A percentile compares a stretch with the other conserved stretches of the same genome.
These are phyloP conservation scores for Xylariales sp. DNA, from an alignment of 2,329 filamentous ascomycete genomes.

Conservation along the genomic window DNA sequence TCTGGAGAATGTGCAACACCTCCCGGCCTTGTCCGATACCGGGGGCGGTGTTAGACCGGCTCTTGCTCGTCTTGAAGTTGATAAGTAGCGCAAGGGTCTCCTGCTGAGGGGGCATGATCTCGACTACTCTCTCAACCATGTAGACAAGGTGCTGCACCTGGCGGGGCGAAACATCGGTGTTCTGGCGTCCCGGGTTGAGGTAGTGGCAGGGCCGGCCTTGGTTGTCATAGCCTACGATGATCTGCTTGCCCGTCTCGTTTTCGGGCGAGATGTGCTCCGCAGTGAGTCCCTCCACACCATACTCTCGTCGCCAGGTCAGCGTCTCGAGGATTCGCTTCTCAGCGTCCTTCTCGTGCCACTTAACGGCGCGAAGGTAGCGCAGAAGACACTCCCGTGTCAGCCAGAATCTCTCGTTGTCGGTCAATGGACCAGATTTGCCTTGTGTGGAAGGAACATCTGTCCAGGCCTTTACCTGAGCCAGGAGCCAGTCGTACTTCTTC, in stretches of 20 bases:
- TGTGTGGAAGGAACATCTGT: slow-evolving; percentile 57
- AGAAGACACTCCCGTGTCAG: slow-evolving; percentile 88
- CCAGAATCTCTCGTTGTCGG: slow-evolving; percentile 81
- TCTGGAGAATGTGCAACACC: slow-evolving; percentile 87
- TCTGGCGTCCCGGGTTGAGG: slow-evolving; percentile 84
- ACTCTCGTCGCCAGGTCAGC: slow-evolving; percentile 85
- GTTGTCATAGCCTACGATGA: slow-evolving; percentile 83
- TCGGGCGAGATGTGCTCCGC: slow-evolving; percentile 87
- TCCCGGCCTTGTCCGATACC: slow-evolving; percentile 72
- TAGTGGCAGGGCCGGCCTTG: slow-evolving; percentile 85
- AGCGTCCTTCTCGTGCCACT: slow-evolving; percentile 76
- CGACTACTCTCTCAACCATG: slow-evolving; percentile 88
- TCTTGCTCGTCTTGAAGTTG: slow-evolving; percentile 81
- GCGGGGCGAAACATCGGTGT: slow-evolving; percentile 79
- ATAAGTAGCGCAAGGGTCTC: slow-evolving; percentile 85
- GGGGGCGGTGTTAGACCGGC: slow-evolving; percentile 68
- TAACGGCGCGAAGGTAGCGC: slow-evolving; percentile 88
- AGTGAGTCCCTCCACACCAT: slow-evolving; percentile 74
- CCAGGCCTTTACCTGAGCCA: slow-evolving; percentile 68
- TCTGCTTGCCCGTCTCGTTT: slow-evolving; percentile 95
- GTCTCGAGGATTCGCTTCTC: slow-evolving; percentile 77
- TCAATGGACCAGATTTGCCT: slow-evolving; percentile 60
- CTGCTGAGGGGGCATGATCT: slow-evolving; percentile 81
- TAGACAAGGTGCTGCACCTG: slow-evolving; percentile 94
- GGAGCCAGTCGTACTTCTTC: slow-evolving; percentile 74